Base-by-base conservation (phyloP, 1,284 basidiomycete species). In the Termitomyces sp. region DNA sequence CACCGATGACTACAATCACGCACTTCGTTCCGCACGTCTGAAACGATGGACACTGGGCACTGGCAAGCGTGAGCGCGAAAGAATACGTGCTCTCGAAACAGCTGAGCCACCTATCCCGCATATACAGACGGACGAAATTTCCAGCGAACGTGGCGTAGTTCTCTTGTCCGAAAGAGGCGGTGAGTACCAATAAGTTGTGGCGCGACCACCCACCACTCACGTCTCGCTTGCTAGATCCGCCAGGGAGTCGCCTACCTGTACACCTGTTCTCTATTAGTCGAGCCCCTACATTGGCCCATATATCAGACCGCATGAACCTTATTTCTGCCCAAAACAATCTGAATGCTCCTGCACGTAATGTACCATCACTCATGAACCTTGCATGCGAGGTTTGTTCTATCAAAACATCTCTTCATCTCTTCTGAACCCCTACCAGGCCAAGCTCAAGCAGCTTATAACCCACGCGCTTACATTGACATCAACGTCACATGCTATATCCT, bases 381-480 rank as follows among this genome's bases (percentile, higher is more conserved):
- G 90, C 89, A 1, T 86, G 86, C 63, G 88, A 92, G 74, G 88
- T 87, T 55, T 6, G 73, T 65, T 15, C 26, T 24, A 3, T 30
- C 1, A 24, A 9, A 36, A 39, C 26, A 39, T 33, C 34, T 46
- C 12, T 17, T 31, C 30, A 31, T 21, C 28, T 45, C 31, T 53
- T 50, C 38, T 38, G 0, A 50, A 21, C 44, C 10, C 17, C 1
- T 15, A 6, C 31, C 44, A 90, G 88, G 86, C 86, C 8, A 90
- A 90, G 65, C 74, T 92, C 7, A 92, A 92, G 65, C 87, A 91
- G 57, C 76, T 92, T 15, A 85, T 92, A 57, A 86, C 84, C 0
- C 86, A 87, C 64, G 86, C 89, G 3, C 69, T 92, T 33, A 84
- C 87, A 1, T 71, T 91, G 8, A 90, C 88, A 1, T 83, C 86